Evolutionary conservation across 441 rosid genomes (phyloP).

Genomic region (Pelargonium cotyledonis): DNA sequence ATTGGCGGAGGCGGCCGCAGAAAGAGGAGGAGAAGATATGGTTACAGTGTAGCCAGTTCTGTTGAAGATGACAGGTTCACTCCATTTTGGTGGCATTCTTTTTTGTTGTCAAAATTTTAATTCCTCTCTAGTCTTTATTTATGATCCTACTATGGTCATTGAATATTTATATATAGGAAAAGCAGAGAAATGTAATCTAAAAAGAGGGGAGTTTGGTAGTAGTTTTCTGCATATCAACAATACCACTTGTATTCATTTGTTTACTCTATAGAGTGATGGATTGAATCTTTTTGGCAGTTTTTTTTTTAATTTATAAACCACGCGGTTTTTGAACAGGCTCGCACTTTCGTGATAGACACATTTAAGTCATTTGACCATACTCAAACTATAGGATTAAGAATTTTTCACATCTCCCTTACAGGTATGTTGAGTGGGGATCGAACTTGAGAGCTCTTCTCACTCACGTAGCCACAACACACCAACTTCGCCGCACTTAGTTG

Average conservation of each 20-base stretch:
- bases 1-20: slow-evolving; percentile 63
- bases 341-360: too few relatives aligned
- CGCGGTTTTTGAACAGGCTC: too few relatives aligned
- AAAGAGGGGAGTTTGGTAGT: background rate
- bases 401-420: too few relatives aligned
- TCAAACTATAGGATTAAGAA: too few relatives aligned
- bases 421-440: too few relatives aligned
- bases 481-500: too few relatives aligned
- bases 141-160: slow-evolving; percentile 1
- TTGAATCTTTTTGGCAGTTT: background rate
- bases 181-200: background rate
- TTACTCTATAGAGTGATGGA: background rate
- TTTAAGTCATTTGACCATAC: too few relatives aligned
- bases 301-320: too few relatives aligned
- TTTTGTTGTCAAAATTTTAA: background rate
- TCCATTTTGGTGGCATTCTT: background rate
- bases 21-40: slow-evolving; percentile 56
- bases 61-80: background rate
- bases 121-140: background rate
- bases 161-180: background rate
- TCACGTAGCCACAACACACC: too few relatives aligned
- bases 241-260: background rate
- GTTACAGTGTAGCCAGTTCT: slow-evolving; percentile 33
- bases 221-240: background rate
- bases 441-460: too few relatives aligned